Evolutionary conservation across 805 yeast genomes (phyloP).

Genomic region (Saturnispora silvae): DNA sequence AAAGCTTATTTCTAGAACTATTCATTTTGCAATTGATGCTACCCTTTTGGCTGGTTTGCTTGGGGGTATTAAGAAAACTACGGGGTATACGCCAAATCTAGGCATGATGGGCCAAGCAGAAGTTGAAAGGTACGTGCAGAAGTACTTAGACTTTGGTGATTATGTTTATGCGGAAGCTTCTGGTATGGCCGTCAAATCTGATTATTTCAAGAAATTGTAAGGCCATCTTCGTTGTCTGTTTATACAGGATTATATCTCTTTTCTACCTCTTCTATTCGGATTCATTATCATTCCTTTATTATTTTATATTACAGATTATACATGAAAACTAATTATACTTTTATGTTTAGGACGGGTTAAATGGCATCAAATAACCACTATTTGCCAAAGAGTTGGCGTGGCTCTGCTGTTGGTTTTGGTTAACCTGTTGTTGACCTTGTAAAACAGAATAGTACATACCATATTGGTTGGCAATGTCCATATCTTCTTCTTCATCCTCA

Average conservation of each 20-base stretch:
- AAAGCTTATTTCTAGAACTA: slow-evolving; percentile 27
- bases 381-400: slow-evolving; percentile 10
- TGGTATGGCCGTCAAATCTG: slow-evolving; percentile 58
- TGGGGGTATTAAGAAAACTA: slow-evolving; percentile 63
- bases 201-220: slow-evolving; percentile 37
- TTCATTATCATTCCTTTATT: neutral
- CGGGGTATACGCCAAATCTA: slow-evolving; percentile 55
- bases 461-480: slow-evolving; percentile 24
- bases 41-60: slow-evolving; percentile 54
- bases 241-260: no score
- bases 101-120: slow-evolving; percentile 37
- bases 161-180: slow-evolving; percentile 63
- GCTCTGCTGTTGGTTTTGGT: neutral
- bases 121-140: slow-evolving; percentile 40
- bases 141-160: slow-evolving; percentile 82
- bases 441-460: slow-evolving; percentile 27
- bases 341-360: slow-evolving; percentile 24
- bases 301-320: neutral
- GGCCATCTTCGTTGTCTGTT: neutral
- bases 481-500: slow-evolving; percentile 26
- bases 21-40: slow-evolving; percentile 51
- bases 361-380: slow-evolving; percentile 23
- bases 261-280: no score
- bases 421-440: slow-evolving; percentile 5
- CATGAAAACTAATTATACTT: neutral